These are phyloP conservation scores for Myxozyma sirexii DNA, from an alignment of 805 yeast species.

Conservation along the genomic window DNA sequence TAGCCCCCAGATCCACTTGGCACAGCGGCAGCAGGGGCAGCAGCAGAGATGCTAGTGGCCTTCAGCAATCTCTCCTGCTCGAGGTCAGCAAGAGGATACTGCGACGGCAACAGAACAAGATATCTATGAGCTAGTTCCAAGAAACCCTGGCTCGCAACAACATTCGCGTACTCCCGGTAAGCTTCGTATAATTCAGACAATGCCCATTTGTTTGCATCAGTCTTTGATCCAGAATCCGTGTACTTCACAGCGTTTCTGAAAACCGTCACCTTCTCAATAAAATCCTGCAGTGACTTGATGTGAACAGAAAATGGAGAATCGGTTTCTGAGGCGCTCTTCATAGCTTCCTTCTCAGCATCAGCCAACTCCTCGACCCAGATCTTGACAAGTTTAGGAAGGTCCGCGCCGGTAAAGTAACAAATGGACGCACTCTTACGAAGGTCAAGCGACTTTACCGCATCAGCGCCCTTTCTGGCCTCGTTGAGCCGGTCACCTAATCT, in stretches of 20 bases:
- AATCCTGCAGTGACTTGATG: conserved; percentile 74
- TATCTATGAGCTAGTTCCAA: conserved; percentile 77
- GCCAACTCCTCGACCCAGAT: conserved; percentile 84
- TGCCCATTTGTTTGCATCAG: conserved; percentile 43
- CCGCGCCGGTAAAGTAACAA: conserved; percentile 78
- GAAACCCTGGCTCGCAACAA: conserved; percentile 79
- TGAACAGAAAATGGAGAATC: conserved; percentile 78
- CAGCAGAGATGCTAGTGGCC: conserved; percentile 50
- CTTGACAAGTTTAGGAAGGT: conserved; percentile 73
- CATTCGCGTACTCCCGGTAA: conserved; percentile 77
- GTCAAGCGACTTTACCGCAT: conserved; percentile 36
- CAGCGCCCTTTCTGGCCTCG: conserved; percentile 38
- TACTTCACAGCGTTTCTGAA: conserved; percentile 55
- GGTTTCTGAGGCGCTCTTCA: conserved; percentile 39
- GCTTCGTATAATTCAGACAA: conserved; percentile 58
- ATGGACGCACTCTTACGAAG: conserved; percentile 74
- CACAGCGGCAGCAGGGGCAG: background rate
- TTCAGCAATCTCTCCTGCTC: conserved; percentile 79
- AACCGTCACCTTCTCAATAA: conserved; percentile 81
- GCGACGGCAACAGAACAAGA: conserved; percentile 70
- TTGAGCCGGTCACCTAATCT: conserved; percentile 79
- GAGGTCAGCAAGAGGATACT: conserved; percentile 63
- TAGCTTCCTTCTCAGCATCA: conserved; percentile 44
- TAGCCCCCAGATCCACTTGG: background rate
- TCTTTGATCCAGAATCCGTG: conserved; percentile 27